These are phyloP conservation scores for Fusarium torulosum DNA, from an alignment of 2,329 filamentous ascomycete genomes.

Conservation along the genomic window DNA sequence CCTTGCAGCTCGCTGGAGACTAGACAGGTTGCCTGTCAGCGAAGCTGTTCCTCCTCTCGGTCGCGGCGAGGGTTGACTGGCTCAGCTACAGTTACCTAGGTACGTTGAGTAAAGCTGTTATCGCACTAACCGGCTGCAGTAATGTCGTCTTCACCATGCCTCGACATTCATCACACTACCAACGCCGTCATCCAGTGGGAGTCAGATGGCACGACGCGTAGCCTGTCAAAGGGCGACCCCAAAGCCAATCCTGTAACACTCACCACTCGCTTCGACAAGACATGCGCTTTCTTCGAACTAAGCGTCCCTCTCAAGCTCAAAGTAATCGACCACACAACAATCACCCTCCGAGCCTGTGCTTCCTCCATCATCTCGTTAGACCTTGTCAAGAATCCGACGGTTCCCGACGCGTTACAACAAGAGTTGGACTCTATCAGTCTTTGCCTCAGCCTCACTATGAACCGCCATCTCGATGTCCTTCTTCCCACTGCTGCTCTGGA, in stretches of 20 bases:
- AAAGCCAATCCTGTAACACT: slow-evolving; percentile 9
- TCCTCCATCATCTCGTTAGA: slow-evolving; percentile 19
- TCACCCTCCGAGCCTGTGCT: slow-evolving; percentile 6
- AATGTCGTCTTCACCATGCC: slow-evolving; percentile 19
- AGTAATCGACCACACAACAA: slow-evolving; percentile 9
- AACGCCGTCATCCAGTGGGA: slow-evolving; percentile 21
- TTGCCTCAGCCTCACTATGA: slow-evolving; percentile 8
- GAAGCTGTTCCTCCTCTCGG: slow-evolving; percentile 30
- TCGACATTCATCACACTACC: slow-evolving; percentile 16
- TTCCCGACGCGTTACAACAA: background rate
- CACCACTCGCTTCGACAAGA: slow-evolving; percentile 10
- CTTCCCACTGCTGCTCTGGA: slow-evolving; percentile 12
- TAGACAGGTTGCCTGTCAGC: slow-evolving; percentile 26
- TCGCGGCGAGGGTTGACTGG: background rate
- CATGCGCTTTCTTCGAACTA: slow-evolving; percentile 18
- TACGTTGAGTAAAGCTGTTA: background rate
- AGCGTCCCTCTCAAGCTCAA: slow-evolving; percentile 28
- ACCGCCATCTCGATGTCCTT: slow-evolving; percentile 6
- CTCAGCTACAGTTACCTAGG: background rate
- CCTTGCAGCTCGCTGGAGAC: slow-evolving; percentile 32
- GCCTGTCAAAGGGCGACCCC: slow-evolving; percentile 12
- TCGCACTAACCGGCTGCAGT: slow-evolving; percentile 16
- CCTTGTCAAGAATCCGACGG: background rate
- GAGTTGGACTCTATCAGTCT: slow-evolving; percentile 16
- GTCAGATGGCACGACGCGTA: background rate